Evolutionary conservation across 192 early-diverging fungal genomes (phyloP), one percentile per base, ranked within the genome.

Genomic region (Podila epigama): DNA sequence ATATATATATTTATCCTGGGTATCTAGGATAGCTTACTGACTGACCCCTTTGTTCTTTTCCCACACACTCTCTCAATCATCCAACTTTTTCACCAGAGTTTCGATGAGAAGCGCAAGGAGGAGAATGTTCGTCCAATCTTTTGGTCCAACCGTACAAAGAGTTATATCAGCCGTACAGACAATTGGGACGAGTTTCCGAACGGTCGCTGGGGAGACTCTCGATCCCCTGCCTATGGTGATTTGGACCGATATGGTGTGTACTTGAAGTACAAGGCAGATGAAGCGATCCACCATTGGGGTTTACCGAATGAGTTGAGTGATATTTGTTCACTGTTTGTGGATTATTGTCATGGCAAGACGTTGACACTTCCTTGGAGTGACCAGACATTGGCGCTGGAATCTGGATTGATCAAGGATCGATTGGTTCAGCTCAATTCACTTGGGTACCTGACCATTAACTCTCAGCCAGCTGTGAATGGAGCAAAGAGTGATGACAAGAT

Each of bases 111-210:
- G 82, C 92, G 94, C 60, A 89, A 93, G 44, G 92, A 94, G 79
- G 97, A 99, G 83, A 94, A 88, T 69, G 97, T 99, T 55, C 95
- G 97, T 20, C 97, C 97, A 51, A 99, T 99, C 75, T 98, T 97
- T 72, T 99, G 97, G 97, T 89, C 92, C 81, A 97, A 99, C 87
- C 92, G 95, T 52, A 88, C 93, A 16, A 90, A 92, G 64, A 92
- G 90, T 75, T 97, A 98, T 83, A 93, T 97, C 78, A 79, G 84
- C 75, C 88, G 92, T 66, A 98, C 97, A 4, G 95, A 94, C 77
- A 79, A 87, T 51, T 98, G 97, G 97, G 96, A 98, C 75, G 96
- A 97, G 71, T 98, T 96, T 72, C 97, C 96, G 50, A 98, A 98
- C 81, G 97, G 97, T 18, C 91, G 97, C 60, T 98, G 96, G 97